Conservation (phyloP, 1,284 basidiomycete species). For the Ustilago vetiveriae region DNA sequence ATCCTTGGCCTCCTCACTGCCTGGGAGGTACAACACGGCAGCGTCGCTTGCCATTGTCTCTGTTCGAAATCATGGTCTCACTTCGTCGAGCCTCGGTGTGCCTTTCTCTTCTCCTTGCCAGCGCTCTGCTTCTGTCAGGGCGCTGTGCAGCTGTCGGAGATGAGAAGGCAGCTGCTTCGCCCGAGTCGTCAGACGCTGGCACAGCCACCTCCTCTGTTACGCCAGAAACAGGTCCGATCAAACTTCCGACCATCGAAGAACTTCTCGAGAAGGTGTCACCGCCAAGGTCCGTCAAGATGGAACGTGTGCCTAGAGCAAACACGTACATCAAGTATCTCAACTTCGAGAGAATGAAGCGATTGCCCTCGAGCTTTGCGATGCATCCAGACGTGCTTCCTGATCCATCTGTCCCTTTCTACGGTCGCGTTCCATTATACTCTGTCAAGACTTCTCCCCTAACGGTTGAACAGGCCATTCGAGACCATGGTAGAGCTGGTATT, state of each 20-base stretch:
- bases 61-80: background rate
- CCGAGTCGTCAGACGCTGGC: no score
- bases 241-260: no score
- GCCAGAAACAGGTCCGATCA: background rate
- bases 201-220: no score
- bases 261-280: no score
- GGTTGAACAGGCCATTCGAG: background rate
- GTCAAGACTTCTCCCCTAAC: background rate
- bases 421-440: background rate
- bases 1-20: no score
- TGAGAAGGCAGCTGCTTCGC: background rate
- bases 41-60: no score
- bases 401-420: background rate
- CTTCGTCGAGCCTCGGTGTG: background rate
- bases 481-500: background rate
- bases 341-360: background rate
- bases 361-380: background rate
- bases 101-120: background rate
- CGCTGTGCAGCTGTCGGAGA: background rate
- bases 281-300: no score
- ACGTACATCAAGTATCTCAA: background rate
- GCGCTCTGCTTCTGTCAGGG: background rate
- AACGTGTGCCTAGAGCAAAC: background rate
- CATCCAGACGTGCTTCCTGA: background rate
- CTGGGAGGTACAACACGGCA: no score